Percentiles rank a stretch among this genome's conserved stretches.
These are phyloP conservation scores for Camellia sinensis DNA, from an alignment of 148 eudicot genomes.

Conservation along the genomic window DNA sequence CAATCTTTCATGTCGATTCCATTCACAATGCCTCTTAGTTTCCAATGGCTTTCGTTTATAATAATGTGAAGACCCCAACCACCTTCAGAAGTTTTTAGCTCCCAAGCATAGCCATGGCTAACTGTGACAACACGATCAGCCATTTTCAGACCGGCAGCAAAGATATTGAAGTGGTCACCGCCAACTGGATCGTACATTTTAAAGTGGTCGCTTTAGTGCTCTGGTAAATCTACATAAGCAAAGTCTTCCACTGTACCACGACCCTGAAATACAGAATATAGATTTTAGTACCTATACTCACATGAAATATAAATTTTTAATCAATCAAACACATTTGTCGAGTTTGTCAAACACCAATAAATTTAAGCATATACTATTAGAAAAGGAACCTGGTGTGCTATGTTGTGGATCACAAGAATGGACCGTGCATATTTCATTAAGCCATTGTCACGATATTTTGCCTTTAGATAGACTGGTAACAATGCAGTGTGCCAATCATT, in stretches of 20 bases:
- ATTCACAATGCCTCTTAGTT: slow-evolving; percentile 84
- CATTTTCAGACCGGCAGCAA: slow-evolving; percentile 81
- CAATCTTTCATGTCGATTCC: slow-evolving; percentile 86
- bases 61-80: slow-evolving; percentile 90
- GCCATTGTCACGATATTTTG: slow-evolving; percentile 90
- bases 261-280: slow-evolving; percentile 42
- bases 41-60: slow-evolving; percentile 87
- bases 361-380: neutral
- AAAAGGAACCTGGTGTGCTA: slow-evolving; percentile 88
- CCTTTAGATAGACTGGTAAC: slow-evolving; percentile 92
- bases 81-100: slow-evolving; percentile 82
- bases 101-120: slow-evolving; percentile 97
- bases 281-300: too few species aligned
- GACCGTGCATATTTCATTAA: slow-evolving; percentile 80
- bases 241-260: slow-evolving; percentile 91
- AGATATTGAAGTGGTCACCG: slow-evolving; percentile 89
- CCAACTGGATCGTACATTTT: slow-evolving; percentile 81
- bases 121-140: slow-evolving; percentile 94
- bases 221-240: slow-evolving; percentile 68
- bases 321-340: too few species aligned
- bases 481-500: slow-evolving; percentile 99
- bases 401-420: slow-evolving; percentile 88
- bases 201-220: slow-evolving; percentile 78
- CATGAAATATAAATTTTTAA: too few species aligned
- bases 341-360: too few species aligned